Base-by-base conservation (phyloP, 176 grass and related monocot species). In the Zea mays region DNA sequence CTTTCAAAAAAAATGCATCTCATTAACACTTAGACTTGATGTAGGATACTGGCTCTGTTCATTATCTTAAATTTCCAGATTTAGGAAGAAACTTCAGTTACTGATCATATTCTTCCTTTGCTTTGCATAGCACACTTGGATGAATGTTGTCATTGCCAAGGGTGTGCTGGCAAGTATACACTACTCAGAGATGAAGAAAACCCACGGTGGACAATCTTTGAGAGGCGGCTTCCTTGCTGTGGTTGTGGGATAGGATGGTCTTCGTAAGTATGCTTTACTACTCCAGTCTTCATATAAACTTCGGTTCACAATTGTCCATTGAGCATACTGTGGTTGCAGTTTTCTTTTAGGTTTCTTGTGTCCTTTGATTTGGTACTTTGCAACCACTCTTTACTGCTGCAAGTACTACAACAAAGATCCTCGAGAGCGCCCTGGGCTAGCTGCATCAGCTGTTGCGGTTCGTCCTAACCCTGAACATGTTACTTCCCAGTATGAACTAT, bases 221-320 rank as follows among this genome's bases (percentile, higher is more conserved):
- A 99, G 56, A 88, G 85, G 20, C 83, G 83, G 6, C 92, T 99
- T 78, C 92, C 96, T 48, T 96, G 85, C 79, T 99, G 76, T 54
- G 92, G 96, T 71, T 99, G 90, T 71, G 96, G 96, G 68, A 99
- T 99, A 78, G 96, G 96, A 64, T 99, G 96, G 96, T 95, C 83
- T 58, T 90, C 72, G 96, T 99, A 79, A 93, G 96, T 84, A 81
- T 78, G 34, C 48, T 63, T 81, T 79, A 69, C 45, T 43, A 5
- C n/a, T 7, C 7, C 10, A 34, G 21, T 62, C 10, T 35, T 62
- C 59, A 62, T 44, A 15, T 57, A 39, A 42, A 19, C 40, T 39
- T 87, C 4, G 3, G 15, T 84, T 75, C 1, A 64, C 66, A 69
- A 57, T 65, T 83, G 61, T 49, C 13, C n/a, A 51, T 73, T 37